Evolutionary conservation across 2,329 filamentous ascomycete species (phyloP).

Genomic region (Ramularia collo-cygni): DNA sequence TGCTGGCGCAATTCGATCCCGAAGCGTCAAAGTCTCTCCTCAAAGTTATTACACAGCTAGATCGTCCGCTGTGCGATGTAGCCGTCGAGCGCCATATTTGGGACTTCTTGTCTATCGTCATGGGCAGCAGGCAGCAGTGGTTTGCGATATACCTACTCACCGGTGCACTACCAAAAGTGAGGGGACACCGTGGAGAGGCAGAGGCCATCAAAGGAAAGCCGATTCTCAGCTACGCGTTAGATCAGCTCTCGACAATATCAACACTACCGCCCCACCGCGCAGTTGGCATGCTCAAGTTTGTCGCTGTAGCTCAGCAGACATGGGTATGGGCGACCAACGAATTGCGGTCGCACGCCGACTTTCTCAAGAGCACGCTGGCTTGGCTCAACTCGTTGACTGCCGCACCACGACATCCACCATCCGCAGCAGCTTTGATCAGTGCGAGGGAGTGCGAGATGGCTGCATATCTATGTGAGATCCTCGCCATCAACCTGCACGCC

Average conservation of each 20-base stretch:
- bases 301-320: conserved; percentile 81
- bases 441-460: conserved; percentile 51
- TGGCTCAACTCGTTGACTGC: conserved; percentile 58
- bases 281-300: conserved; percentile 75
- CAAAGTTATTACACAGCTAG: conserved; percentile 66
- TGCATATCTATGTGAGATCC: conserved; percentile 76
- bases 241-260: conserved; percentile 58
- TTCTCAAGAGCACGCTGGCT: conserved; percentile 63
- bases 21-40: conserved; percentile 80
- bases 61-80: conserved; percentile 63
- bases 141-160: conserved; percentile 90
- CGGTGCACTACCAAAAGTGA: conserved; percentile 74
- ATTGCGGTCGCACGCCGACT: conserved; percentile 64
- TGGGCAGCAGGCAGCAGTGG: conserved; percentile 90
- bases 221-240: conserved; percentile 67
- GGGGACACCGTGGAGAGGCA: conserved; percentile 44
- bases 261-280: conserved; percentile 59
- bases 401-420: conserved; percentile 32
- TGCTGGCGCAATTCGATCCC: conserved; percentile 83
- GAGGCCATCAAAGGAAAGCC: conserved; percentile 52
- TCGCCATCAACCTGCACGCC: conserved; percentile 85
- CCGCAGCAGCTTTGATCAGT: conserved; percentile 24
- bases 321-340: conserved; percentile 92
- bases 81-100: conserved; percentile 65
- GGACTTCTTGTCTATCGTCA: conserved; percentile 77